Percentiles rank a stretch among this genome's conserved stretches.
Evolutionary conservation across 352 stramenopile species (phyloP).

Genomic region (Elongisporangium prolatum): DNA sequence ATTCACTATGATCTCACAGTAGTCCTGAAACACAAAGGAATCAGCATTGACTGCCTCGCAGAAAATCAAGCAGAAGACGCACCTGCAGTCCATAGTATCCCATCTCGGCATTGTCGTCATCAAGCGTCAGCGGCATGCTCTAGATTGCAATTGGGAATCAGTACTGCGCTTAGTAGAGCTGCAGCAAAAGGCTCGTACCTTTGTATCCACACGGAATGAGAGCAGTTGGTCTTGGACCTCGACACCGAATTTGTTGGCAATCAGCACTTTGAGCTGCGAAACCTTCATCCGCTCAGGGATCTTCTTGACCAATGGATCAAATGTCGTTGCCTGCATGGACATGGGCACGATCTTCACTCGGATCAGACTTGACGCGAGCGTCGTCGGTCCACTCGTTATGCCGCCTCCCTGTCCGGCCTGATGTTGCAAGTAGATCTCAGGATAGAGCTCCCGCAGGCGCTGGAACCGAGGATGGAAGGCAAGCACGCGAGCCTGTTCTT

Average conservation of each 20-base stretch:
- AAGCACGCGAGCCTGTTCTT: slow-evolving; percentile 26
- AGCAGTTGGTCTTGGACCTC: slow-evolving; percentile 40
- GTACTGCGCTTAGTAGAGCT: neutral
- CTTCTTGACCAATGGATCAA: slow-evolving; percentile 61
- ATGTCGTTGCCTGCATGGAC: slow-evolving; percentile 63
- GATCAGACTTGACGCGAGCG: slow-evolving; percentile 52
- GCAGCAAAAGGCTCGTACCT: slow-evolving; percentile 32
- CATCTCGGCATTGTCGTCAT: slow-evolving; percentile 67
- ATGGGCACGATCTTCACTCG: slow-evolving; percentile 66
- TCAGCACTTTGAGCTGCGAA: slow-evolving; percentile 59
- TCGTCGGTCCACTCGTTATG: slow-evolving; percentile 20
- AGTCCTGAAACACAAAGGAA: slow-evolving; percentile 40
- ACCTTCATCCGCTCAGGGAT: slow-evolving; percentile 78
- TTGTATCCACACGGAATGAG: slow-evolving; percentile 50
- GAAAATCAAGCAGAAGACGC: neutral
- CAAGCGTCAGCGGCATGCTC: slow-evolving; percentile 61
- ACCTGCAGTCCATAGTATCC: slow-evolving; percentile 76
- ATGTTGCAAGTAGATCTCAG: slow-evolving; percentile 26
- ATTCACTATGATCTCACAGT: slow-evolving; percentile 65
- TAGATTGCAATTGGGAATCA: slow-evolving; percentile 10
- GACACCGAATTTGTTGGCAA: slow-evolving; percentile 75
- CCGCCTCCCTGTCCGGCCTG: slow-evolving; percentile 6
- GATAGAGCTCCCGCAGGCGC: slow-evolving; percentile 43
- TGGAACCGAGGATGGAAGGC: slow-evolving; percentile 41
- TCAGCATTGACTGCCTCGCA: no score